phyloP scores from a whole-genome alignment of 768 basidiomycete species.

The Russula earlei region DNA sequence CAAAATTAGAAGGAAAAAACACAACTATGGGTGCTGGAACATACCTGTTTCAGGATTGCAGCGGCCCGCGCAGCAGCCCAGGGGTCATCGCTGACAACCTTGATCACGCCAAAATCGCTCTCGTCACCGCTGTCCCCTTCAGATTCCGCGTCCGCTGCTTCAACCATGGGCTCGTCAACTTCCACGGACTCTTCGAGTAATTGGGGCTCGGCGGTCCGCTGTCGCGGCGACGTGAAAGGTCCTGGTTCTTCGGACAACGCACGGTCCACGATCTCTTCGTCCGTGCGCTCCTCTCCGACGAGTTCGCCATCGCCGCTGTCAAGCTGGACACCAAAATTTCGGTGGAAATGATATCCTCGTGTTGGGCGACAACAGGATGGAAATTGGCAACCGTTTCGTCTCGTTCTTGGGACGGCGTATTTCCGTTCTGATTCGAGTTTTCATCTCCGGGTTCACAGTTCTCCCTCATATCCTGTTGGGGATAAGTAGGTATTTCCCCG shows the following conservation, averaged over 20 bases:
- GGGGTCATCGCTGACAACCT: constrained; percentile 79
- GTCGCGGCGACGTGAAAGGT: not conserved
- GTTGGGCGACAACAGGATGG: not conserved
- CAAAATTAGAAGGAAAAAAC: not conserved
- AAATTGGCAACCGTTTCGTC: not conserved
- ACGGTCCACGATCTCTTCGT: constrained; percentile 29
- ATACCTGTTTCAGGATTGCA: constrained; percentile 83
- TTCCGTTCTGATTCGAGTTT: not conserved
- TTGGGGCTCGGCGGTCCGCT: not conserved
- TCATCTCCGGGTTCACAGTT: constrained; percentile 1
- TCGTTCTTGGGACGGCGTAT: not conserved
- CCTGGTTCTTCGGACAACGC: constrained; percentile 27
- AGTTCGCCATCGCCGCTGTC: not conserved
- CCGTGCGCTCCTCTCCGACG: constrained; percentile 23
- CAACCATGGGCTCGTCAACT: constrained; percentile 13
- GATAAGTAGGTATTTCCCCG: not conserved
- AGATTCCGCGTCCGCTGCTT: constrained; percentile 23
- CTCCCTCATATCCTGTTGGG: not conserved
- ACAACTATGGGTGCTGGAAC: constrained; percentile 18
- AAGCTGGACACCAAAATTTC: too few species aligned
- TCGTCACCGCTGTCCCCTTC: constrained; percentile 28
- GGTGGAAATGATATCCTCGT: not conserved
- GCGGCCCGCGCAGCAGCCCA: constrained; percentile 86
- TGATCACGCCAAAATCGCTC: constrained; percentile 54
- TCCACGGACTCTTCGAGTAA: constrained; percentile 1